Evolutionary conservation across 2,329 filamentous ascomycete genomes (phyloP), one percentile per base, ranked within the genome.

Genomic region (Colletotrichum acutatum): DNA sequence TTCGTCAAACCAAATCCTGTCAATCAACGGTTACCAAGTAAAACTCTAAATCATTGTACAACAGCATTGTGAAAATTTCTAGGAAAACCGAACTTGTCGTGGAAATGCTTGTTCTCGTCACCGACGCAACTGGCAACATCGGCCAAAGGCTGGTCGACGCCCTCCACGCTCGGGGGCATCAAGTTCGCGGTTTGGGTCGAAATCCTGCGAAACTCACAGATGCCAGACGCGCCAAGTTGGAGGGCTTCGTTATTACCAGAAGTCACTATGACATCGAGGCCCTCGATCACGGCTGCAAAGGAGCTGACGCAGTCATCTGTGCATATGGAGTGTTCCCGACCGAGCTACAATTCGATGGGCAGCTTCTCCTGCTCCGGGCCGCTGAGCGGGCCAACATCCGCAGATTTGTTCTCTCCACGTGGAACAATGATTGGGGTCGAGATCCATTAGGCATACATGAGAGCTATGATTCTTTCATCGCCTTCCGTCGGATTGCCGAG

Each of bases 321-420:
- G 30, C 80, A 3, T 82, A 82, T 59, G 69, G 67, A 34, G 71
- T 67, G 5, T 66, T 57, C 19, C 78, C 80, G 1, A 12, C 32
- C 12, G 70, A 58, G 24, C 24, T 76, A 8, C 59, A 67, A 1
- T 57, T 84, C 11, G 82, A 83, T 11, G 79, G 77, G 7, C 79
- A 83, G 28, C 74, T 84, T 1, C 67, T 81, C 22, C 79, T 84
- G 4, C 75, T 84, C 0, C 76, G 79, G 5, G 81, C 82, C 1
- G 80, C 79, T 1, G 82, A 83, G 70, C 75, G 79, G 6, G 80
- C 81, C 9, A 78, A 78, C 2, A 75, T 83, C 46, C 78, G 76
- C 64, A 68, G 73, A 11, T 82, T 78, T 71, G 66, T 78, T 42
- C 78, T 79, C 5, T 64, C 74, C 5, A 73, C 69, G 11, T 83